These are phyloP conservation scores for Allium sativum DNA, from an alignment of 106 monocot species.

Conservation along the genomic window DNA sequence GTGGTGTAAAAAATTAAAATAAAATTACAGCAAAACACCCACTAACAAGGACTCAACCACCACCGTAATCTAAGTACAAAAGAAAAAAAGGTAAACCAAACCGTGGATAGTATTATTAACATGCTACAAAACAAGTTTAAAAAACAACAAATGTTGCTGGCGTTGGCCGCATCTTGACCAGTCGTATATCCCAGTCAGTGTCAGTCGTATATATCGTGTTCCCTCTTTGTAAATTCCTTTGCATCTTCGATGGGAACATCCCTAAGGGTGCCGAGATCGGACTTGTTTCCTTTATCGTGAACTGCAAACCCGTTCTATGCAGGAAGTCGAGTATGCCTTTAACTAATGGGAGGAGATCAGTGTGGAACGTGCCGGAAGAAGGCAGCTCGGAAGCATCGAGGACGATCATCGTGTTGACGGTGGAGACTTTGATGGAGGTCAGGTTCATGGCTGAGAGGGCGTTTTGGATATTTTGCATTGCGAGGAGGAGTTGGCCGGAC, in stretches of 20 bases:
- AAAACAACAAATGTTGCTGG: too few relatives aligned
- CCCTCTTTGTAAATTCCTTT: conserved; percentile 30
- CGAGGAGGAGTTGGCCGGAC: conserved; percentile 48
- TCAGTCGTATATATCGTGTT: too few relatives aligned
- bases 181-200: too few relatives aligned
- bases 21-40: too few relatives aligned
- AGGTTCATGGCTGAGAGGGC: conserved; percentile 30
- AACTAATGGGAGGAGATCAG: conserved; percentile 17
- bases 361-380: conserved; percentile 44
- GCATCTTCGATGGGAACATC: conserved; percentile 59
- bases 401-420: conserved; percentile 54
- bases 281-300: conserved; percentile 85
- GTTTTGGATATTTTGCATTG: conserved; percentile 52
- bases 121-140: too few relatives aligned
- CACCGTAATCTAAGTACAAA: too few relatives aligned
- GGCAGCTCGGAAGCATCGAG: conserved; percentile 47
- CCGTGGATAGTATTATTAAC: too few relatives aligned
- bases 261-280: too few relatives aligned
- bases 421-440: conserved; percentile 30
- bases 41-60: too few relatives aligned
- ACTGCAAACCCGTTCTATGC: conserved; percentile 31
- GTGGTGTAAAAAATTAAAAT: too few relatives aligned
- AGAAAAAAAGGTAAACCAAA: too few relatives aligned
- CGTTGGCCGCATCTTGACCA: too few relatives aligned
- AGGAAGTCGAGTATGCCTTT: conserved; percentile 29